Conservation (phyloP, 2,329 filamentous ascomycete species). For the Diaporthe capsici region DNA sequence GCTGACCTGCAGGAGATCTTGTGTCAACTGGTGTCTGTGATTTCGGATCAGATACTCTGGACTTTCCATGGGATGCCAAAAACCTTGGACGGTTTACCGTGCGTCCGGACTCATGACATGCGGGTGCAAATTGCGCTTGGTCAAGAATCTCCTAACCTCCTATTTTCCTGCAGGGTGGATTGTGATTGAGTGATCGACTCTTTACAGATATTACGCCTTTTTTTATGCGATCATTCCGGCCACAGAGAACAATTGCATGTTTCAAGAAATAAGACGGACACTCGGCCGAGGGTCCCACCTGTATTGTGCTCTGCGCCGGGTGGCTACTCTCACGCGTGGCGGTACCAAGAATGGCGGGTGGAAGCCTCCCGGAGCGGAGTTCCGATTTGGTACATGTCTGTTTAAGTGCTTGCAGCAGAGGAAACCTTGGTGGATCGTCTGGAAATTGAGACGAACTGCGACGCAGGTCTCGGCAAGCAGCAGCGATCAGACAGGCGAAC, state of each 20-base stretch:
- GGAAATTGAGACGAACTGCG: slow-evolving; percentile 37
- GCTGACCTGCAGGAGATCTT: slow-evolving; percentile 3
- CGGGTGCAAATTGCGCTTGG: background rate
- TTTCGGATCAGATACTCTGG: background rate
- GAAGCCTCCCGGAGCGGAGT: background rate
- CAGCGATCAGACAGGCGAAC: slow-evolving; percentile 30
- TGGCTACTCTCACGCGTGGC: background rate
- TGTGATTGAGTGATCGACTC: background rate
- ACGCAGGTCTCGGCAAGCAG: slow-evolving; percentile 33
- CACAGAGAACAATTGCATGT: background rate
- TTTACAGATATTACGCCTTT: no score
- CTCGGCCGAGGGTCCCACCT: background rate
- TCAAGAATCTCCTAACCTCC: no score
- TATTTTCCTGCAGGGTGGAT: background rate
- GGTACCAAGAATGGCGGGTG: background rate
- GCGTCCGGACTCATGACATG: background rate
- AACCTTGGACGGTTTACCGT: background rate
- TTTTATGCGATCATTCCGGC: no score
- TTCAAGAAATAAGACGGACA: background rate
- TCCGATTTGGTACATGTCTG: slow-evolving; percentile 3
- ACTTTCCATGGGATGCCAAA: background rate
- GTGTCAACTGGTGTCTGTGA: slow-evolving; percentile 9
- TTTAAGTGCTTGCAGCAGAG: slow-evolving; percentile 23
- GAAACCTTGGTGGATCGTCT: slow-evolving; percentile 6
- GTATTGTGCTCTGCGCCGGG: background rate